A percentile compares a stretch with the other conserved stretches of the same genome.
Evolutionary conservation across 2,329 filamentous ascomycete species (phyloP).

Genomic region (Dissoconium aciculare): DNA sequence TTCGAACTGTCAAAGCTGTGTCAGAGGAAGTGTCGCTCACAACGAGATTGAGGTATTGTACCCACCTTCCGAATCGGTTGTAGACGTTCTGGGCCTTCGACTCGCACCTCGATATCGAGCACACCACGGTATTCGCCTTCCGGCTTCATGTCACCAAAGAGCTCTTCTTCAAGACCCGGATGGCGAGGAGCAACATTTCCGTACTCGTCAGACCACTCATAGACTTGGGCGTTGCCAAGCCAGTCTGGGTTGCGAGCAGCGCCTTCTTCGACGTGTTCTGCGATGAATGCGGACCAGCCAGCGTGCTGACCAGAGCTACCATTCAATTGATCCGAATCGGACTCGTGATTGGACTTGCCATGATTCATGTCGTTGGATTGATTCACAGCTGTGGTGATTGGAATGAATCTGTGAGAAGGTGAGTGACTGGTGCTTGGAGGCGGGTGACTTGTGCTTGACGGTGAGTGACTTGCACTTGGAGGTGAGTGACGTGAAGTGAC

Average conservation of each 20-base stretch:
- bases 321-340: no score
- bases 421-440: no score
- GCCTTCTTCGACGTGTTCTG: no score
- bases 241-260: conserved; percentile 31
- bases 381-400: no score
- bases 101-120: conserved; percentile 34
- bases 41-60: conserved; percentile 7
- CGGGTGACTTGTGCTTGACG: no score
- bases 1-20: conserved; percentile 41
- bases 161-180: conserved; percentile 53
- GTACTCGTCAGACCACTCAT: conserved; percentile 72
- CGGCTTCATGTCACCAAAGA: conserved; percentile 48
- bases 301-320: no score
- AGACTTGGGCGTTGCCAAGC: conserved; percentile 46
- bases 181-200: conserved; percentile 69
- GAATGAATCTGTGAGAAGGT: no score
- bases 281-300: no score
- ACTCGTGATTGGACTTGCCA: no score
- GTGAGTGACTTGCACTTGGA: no score
- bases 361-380: no score
- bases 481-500: no score
- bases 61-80: conserved; percentile 37
- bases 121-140: conserved; percentile 53
- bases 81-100: conserved; percentile 35
- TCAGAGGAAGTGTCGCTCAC: conserved; percentile 1